Base-by-base conservation (phyloP, 2,329 filamentous ascomycete genomes). In the Trichoderma gracile region DNA sequence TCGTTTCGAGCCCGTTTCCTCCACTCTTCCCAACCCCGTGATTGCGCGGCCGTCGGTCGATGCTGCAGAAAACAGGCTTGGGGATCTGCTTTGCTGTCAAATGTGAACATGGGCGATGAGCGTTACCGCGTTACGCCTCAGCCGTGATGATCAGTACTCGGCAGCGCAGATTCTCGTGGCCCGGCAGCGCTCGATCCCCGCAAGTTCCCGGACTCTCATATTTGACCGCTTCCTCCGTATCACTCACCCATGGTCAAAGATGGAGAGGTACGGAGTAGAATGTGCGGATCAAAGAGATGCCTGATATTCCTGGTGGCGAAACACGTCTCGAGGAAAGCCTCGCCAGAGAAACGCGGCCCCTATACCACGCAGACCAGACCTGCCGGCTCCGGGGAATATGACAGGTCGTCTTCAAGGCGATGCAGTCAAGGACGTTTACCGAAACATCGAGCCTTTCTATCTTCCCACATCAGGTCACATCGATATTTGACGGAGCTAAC, bases 321-420 rank as follows among this genome's bases (percentile, higher is more conserved):
- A 33, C 46, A 19, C 49, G 58, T 23, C 25, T 33, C 10, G 40
- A 52, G 12, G 33, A 38, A 54, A 19, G 40, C 40, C n/a, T 45
- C 38, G 21, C 12, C 25, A 54, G 38, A 40, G 15, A 50, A 14
- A 38, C 33, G 12, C 33, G 47, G 19, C 58, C 58, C 58, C 58
- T 61, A 61, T 54, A 54, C 49, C 58, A 19, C 49, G 58, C 58
- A 61, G 58, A 23, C n/a, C 33, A 38, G 12, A 38, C 33, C 33
- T 61, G 40, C 38, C 40, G 33, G 30, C 38, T 54, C 40, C 40
- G 42, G 49, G 25, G 19, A 40, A 45, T 47, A 6, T 61, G 58
- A 61, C 58, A 61, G 58, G 49, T 61, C 58, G 58, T 46, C 58
- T 61, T 53, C 54, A n/a, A 54, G 15, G 25, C n/a, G 19, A 33